Conservation (phyloP, 2,329 filamentous ascomycete genomes). For the Cercospora sesami region DNA sequence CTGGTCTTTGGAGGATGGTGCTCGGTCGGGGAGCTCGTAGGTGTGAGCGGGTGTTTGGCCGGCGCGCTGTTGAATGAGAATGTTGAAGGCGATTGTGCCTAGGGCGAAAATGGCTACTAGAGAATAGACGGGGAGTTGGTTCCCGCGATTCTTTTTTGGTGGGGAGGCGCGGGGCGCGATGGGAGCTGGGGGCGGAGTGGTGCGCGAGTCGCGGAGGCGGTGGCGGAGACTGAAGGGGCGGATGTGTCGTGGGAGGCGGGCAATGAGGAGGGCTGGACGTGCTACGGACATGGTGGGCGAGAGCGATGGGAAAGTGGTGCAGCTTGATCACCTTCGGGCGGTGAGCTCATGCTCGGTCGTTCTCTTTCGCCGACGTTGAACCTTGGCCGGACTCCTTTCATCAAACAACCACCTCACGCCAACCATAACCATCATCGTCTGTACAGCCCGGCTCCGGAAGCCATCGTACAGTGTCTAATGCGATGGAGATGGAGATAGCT, state of each 20-base stretch:
- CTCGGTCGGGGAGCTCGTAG: constrained; percentile 34
- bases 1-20: constrained; percentile 32
- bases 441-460: neutral
- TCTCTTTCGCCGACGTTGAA: neutral
- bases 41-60: constrained; percentile 32
- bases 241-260: constrained; percentile 1
- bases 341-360: constrained; percentile 2
- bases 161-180: constrained; percentile 20
- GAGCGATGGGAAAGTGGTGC: neutral
- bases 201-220: constrained; percentile 1
- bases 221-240: constrained; percentile 5
- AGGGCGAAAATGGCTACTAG: constrained; percentile 50
- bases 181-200: constrained; percentile 13
- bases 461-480: neutral
- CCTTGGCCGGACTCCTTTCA: neutral
- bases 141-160: constrained; percentile 10
- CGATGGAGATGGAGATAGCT: neutral
- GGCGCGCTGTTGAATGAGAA: constrained; percentile 47
- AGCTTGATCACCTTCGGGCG: neutral
- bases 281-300: constrained; percentile 5
- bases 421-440: neutral
- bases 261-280: neutral
- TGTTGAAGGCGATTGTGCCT: constrained; percentile 50
- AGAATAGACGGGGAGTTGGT: constrained; percentile 48
- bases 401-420: neutral